Evolutionary conservation across 805 yeast genomes (phyloP).

Genomic region (Candida peoriensis): DNA sequence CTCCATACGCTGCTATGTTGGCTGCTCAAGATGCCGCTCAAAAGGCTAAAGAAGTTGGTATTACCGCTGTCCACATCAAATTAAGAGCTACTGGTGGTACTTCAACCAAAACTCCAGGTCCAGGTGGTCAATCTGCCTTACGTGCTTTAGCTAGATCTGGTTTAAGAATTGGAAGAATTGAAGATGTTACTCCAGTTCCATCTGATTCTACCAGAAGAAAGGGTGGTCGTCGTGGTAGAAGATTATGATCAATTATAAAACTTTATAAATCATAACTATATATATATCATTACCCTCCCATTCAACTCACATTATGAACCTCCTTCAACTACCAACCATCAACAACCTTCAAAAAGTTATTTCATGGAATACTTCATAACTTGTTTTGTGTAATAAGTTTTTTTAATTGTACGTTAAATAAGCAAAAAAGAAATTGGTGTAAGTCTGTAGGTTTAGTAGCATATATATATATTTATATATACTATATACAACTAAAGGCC

Average conservation of each 20-base stretch:
- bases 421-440: not conserved
- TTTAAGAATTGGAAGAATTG: constrained; percentile 99
- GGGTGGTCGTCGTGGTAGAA: constrained; percentile 99
- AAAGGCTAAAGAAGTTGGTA: constrained; percentile 99
- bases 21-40: constrained; percentile 99
- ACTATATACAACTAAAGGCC: too few relatives aligned
- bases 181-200: constrained; percentile 99
- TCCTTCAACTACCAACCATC: constrained; percentile 3
- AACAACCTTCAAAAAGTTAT: constrained; percentile 10
- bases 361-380: constrained; percentile 16
- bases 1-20: constrained; percentile 99
- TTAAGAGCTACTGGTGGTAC: constrained; percentile 99
- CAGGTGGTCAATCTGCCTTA: constrained; percentile 99
- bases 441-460: not conserved
- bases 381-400: constrained; percentile 23
- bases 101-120: constrained; percentile 99
- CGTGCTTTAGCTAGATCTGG: constrained; percentile 99
- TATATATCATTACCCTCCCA: not conserved
- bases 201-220: constrained; percentile 99
- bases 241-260: constrained; percentile 58
- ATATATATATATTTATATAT: too few relatives aligned
- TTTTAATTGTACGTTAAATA: constrained; percentile 27
- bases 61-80: constrained; percentile 98
- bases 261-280: not conserved
- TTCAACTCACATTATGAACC: not conserved